Evolutionary conservation across 2,329 filamentous ascomycete species (phyloP), one percentile per base, ranked within the genome.

Genomic region (Talaromyces sp.): DNA sequence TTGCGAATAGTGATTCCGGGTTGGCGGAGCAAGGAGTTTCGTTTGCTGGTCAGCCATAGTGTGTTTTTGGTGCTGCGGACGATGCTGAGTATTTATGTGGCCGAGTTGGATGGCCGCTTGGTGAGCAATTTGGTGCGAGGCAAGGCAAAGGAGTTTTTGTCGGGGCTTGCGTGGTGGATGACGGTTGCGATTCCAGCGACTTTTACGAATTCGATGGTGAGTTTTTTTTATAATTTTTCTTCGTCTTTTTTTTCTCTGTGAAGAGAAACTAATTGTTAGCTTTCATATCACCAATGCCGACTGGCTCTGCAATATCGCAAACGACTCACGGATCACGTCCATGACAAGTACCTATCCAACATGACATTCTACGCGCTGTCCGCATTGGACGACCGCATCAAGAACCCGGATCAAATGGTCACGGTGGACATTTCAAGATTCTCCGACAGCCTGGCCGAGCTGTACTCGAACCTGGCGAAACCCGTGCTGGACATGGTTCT

Each of bases 331-430:
- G 89, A 95, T 70, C 82, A 93, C 73, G 95, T 99, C 56, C 95
- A 99, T 78, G 90, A 96, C 73, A 91, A 93, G 73, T 99, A 99
- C 74, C 84, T 99, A 14, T 93, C 90, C n/a, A 90, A 96, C 62
- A 89, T 99, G 85, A 98, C 93, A 0, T 99, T 98, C 74, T 99
- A 99, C 74, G 93, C 92, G 3, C 89, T 99, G 57, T 96, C 93
- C 0, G 92, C 95, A 0, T 82, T 99, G 38, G 95, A 99, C 70
- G 95, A 99, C 73, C 87, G 95, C 71, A 96, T 99, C 82, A 96
- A 97, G 81, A 99, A 99, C 71, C 91, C 95, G 3, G 95, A 99
- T 72, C 95, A 99, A 77, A 84, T 99, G 50, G 96, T 99, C 68
- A 95, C 93, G 0, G 93, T 98, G 29, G 95, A 99, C 73, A 91